Percentiles rank a stretch among this genome's conserved stretches.
phyloP scores from a whole-genome alignment of 345 rosid species.

The Crucihimalaya himalaica region DNA sequence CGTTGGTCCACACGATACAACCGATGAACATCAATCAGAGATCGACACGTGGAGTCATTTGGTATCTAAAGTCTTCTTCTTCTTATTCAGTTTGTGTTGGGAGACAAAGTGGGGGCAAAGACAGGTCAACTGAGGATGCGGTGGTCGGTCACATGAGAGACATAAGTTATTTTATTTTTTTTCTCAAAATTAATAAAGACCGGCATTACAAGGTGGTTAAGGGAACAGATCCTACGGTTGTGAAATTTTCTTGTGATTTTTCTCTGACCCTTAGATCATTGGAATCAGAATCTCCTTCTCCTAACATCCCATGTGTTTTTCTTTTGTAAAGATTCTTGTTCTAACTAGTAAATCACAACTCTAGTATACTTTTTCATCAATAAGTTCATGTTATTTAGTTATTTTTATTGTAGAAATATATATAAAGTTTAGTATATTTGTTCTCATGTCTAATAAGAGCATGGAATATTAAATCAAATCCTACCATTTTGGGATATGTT shows the following conservation, averaged over 20 bases:
- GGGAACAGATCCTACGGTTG: slow-evolving; percentile 46
- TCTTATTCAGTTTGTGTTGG: slow-evolving; percentile 21
- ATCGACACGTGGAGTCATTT: slow-evolving; percentile 32
- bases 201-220: slow-evolving; percentile 43
- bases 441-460: slow-evolving; percentile 26
- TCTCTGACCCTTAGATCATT: slow-evolving; percentile 32
- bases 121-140: slow-evolving; percentile 44
- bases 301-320: slow-evolving; percentile 41
- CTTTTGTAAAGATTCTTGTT: slow-evolving; percentile 33
- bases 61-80: slow-evolving; percentile 28
- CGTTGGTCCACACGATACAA: slow-evolving; percentile 32
- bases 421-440: slow-evolving; percentile 13
- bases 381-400: neutral
- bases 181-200: slow-evolving; percentile 33
- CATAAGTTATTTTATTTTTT: slow-evolving; percentile 29
- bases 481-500: slow-evolving; percentile 39
- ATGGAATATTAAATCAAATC: slow-evolving; percentile 25
- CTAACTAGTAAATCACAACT: slow-evolving; percentile 38
- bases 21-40: neutral
- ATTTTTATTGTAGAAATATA: neutral
- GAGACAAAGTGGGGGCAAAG: slow-evolving; percentile 44
- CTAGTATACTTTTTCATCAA: neutral
- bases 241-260: slow-evolving; percentile 27
- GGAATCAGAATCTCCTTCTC: slow-evolving; percentile 26
- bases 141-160: slow-evolving; percentile 49